phyloP scores from a whole-genome alignment of 768 basidiomycete genomes.

The Pholiota molesta region DNA sequence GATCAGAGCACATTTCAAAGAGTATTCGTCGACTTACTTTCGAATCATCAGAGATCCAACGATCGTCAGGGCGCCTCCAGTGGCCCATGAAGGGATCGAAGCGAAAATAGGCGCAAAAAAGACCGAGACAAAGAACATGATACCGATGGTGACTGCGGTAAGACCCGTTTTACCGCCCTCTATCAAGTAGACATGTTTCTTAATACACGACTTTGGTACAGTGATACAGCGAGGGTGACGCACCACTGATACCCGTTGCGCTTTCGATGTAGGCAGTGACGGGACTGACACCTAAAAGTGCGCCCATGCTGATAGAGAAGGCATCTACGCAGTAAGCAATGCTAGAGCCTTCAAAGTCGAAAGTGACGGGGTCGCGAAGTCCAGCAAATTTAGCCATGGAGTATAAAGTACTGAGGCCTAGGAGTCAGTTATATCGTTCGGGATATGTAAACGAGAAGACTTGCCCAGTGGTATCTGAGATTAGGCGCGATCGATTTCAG shows the following conservation, averaged over 20 bases:
- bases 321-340: conserved; percentile 85
- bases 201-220: not conserved
- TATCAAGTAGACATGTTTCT: conserved; percentile 17
- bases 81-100: conserved; percentile 86
- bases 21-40: conserved; percentile 48
- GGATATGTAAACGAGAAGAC: not conserved
- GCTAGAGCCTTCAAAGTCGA: conserved; percentile 86
- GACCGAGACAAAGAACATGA: conserved; percentile 81
- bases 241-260: conserved; percentile 78
- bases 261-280: conserved; percentile 86
- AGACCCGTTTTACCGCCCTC: conserved; percentile 91
- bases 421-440: conserved; percentile 23
- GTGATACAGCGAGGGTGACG: conserved; percentile 15
- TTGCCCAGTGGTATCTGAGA: conserved; percentile 54
- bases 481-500: not conserved
- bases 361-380: conserved; percentile 80
- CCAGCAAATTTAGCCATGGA: conserved; percentile 92
- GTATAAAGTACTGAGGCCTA: conserved; percentile 69
- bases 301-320: conserved; percentile 79
- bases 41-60: conserved; percentile 91
- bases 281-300: conserved; percentile 78
- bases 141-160: conserved; percentile 70
- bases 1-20: conserved; percentile 6
- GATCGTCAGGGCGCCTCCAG: conserved; percentile 82
- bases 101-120: conserved; percentile 92